phyloP scores from a whole-genome alignment of 2,329 filamentous ascomycete species.

The Fusarium palustre region DNA sequence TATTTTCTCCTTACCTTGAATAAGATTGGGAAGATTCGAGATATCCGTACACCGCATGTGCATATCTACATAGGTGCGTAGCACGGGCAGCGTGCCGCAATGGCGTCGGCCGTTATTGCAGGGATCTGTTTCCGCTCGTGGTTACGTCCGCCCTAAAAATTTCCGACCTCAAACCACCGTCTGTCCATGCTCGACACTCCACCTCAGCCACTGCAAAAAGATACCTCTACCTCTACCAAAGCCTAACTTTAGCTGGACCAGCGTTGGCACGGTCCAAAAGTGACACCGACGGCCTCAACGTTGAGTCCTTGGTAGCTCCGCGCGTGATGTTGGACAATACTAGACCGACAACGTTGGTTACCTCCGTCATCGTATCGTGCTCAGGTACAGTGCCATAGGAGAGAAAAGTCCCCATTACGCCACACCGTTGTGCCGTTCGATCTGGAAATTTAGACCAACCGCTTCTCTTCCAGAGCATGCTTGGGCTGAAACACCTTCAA shows the following conservation, averaged over 20 bases:
- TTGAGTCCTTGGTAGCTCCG: constrained; percentile 43
- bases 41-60: constrained; percentile 22
- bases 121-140: constrained; percentile 42
- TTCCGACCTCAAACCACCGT: constrained; percentile 47
- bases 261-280: constrained; percentile 37
- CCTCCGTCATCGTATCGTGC: constrained; percentile 39
- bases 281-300: constrained; percentile 44
- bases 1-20: constrained; percentile 6
- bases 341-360: constrained; percentile 11
- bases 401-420: constrained; percentile 29
- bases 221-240: constrained; percentile 31
- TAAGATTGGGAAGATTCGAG: constrained; percentile 11
- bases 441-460: constrained; percentile 40
- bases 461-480: constrained; percentile 32
- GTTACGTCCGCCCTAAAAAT: constrained; percentile 47
- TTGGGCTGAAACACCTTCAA: constrained; percentile 43
- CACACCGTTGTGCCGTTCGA: constrained; percentile 38
- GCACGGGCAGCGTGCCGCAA: constrained; percentile 41
- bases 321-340: constrained; percentile 38
- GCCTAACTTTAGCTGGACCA: constrained; percentile 37
- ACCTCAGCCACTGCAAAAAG: constrained; percentile 36
- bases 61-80: too few species aligned
- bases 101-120: constrained; percentile 26
- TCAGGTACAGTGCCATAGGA: neutral
- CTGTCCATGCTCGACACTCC: constrained; percentile 42